phyloP scores from a whole-genome alignment of 176 grass and related monocot genomes.

The Hordeum marinum region DNA sequence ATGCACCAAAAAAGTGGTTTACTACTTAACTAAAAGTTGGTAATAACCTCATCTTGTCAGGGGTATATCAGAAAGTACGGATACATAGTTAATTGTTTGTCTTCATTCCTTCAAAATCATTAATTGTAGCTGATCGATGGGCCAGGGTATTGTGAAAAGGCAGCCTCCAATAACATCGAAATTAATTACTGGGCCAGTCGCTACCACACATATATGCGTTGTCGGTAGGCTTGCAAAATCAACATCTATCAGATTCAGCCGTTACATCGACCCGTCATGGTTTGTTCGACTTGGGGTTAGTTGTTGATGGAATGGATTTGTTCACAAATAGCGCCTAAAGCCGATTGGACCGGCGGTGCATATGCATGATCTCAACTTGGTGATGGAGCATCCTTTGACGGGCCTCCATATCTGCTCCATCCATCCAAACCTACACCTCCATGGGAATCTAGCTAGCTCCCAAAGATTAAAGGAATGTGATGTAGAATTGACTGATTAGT shows the following conservation, averaged over 20 bases:
- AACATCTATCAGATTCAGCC: not conserved
- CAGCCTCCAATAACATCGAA: not conserved
- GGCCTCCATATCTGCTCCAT: conserved; percentile 21
- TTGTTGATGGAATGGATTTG: conserved; percentile 25
- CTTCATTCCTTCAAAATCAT: not conserved
- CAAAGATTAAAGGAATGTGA: not conserved
- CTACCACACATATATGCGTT: not conserved
- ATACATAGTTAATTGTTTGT: not conserved
- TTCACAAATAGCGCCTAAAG: conserved; percentile 18
- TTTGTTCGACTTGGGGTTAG: conserved; percentile 15
- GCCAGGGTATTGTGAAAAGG: not conserved
- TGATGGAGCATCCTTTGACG: conserved; percentile 6
- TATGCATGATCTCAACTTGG: conserved; percentile 21
- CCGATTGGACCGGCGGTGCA: not conserved
- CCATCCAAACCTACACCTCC: not conserved
- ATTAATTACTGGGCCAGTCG: not conserved
- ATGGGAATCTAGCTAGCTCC: not conserved
- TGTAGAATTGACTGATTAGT: not conserved
- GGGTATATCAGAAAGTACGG: not conserved
- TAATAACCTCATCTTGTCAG: too few species aligned
- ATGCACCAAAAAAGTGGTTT: not conserved
- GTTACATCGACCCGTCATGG: not conserved
- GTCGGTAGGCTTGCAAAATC: not conserved
- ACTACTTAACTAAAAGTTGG: not conserved
- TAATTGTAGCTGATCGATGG: not conserved